These are phyloP conservation scores for Ustilago nuda DNA, from an alignment of 1,284 basidiomycete genomes.

Conservation along the genomic window DNA sequence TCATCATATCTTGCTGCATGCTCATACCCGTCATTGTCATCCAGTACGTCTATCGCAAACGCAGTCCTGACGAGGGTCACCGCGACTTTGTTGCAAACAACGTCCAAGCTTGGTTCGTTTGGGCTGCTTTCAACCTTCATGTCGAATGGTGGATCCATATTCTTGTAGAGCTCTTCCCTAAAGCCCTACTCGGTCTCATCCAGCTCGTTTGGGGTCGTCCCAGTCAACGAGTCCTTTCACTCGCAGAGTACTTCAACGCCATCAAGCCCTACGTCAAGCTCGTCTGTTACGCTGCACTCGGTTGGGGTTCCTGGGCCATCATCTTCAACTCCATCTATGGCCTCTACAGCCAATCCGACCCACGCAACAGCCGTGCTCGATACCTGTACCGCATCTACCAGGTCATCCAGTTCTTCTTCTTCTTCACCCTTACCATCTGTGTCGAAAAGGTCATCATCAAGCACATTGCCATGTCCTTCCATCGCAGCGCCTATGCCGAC, in stretches of 20 bases:
- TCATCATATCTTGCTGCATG: constrained; percentile 57
- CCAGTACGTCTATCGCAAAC: constrained; percentile 58
- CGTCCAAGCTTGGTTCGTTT: constrained; percentile 66
- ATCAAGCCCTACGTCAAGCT: constrained; percentile 64
- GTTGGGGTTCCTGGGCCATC: constrained; percentile 66
- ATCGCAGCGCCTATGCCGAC: constrained; percentile 80
- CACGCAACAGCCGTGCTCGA: constrained; percentile 43
- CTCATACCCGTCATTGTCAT: constrained; percentile 62
- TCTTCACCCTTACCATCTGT: constrained; percentile 62
- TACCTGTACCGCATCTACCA: constrained; percentile 66
- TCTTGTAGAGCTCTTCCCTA: constrained; percentile 62
- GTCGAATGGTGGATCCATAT: constrained; percentile 66
- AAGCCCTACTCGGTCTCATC: constrained; percentile 48
- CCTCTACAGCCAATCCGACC: constrained; percentile 55
- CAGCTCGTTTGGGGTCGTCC: constrained; percentile 60
- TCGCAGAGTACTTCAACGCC: constrained; percentile 62
- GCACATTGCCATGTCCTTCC: constrained; percentile 73
- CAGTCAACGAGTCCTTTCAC: constrained; percentile 51
- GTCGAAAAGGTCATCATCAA: constrained; percentile 65
- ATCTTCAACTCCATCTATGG: constrained; percentile 63
- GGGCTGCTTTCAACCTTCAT: constrained; percentile 67
- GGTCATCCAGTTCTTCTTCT: constrained; percentile 67
- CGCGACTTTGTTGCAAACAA: constrained; percentile 62
- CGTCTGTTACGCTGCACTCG: constrained; percentile 61
- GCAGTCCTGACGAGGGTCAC: constrained; percentile 35